These are phyloP conservation scores for Talaromyces atroroseus DNA, from an alignment of 2,329 filamentous ascomycete genomes.

Conservation along the genomic window DNA sequence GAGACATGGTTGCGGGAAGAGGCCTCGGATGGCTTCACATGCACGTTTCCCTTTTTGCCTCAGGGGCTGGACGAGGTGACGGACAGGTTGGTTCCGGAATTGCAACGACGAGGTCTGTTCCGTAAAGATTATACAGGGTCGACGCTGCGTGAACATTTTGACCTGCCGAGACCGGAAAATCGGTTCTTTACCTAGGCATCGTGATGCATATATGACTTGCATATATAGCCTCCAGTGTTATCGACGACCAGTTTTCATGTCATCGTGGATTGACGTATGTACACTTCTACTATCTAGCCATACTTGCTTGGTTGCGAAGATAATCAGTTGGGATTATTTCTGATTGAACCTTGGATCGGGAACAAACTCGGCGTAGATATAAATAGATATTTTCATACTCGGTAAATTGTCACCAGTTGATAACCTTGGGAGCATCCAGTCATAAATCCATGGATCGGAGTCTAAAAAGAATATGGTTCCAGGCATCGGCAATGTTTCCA, in stretches of 20 bases:
- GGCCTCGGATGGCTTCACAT: conserved; percentile 49
- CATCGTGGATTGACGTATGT: no score
- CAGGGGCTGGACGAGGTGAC: conserved; percentile 49
- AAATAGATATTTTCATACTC: neutral
- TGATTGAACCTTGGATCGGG: neutral
- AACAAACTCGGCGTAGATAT: neutral
- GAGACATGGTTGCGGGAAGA: conserved; percentile 44
- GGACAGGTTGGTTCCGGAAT: conserved; percentile 44
- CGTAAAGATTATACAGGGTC: conserved; percentile 48
- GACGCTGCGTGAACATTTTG: conserved; percentile 52
- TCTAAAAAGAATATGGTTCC: neutral
- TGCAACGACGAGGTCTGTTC: conserved; percentile 49
- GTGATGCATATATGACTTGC: neutral
- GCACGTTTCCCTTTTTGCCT: conserved; percentile 47
- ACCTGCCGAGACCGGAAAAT: conserved; percentile 45
- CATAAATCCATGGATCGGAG: neutral
- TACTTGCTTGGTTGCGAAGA: no score
- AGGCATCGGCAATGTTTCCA: neutral
- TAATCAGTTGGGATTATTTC: neutral
- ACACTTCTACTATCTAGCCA: neutral
- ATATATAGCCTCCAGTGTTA: neutral
- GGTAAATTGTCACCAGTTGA: neutral
- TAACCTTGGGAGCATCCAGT: neutral
- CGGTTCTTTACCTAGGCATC: conserved; percentile 26
- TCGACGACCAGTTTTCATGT: no score